Base-by-base conservation (phyloP, 1,284 basidiomycete genomes). In the Cerioporus squamosus region DNA sequence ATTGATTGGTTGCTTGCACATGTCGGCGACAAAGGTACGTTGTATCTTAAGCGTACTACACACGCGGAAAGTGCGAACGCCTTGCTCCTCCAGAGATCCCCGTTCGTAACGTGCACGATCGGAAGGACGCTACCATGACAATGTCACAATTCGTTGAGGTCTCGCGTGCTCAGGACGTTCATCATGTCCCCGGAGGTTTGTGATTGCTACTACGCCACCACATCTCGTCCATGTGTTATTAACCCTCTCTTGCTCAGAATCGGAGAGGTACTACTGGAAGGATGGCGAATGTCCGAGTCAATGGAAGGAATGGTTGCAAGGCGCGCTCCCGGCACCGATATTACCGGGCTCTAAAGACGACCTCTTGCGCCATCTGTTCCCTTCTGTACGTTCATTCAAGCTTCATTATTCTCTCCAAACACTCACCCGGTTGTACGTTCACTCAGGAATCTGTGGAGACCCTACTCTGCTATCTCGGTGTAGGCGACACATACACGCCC, bases 391-490 rank as follows among this genome's bases (percentile, higher is more conserved):
- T 68, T 23, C 2, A 48, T 7, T 5, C 33, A 42, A 33, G 29
- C 17, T 40, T 31, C 18, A 14, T 26, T 9, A 15, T 46, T 9
- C 44, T 52, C 40, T n/a, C 47, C 12, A 15, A 47, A 26, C 44
- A 20, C 18, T 29, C 40, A 23, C 33, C 50, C 33, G 33, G 38
- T 29, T 17, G 17, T 23, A 15, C 17, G 1, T 26, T 4, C 12
- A n/a, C 9, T 24, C 61, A 88, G 87, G 77, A 77, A 53, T 73
- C 74, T 29, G 82, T 90, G 2, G 86, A 93, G 68, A 90, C 88
- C 0, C 73, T 93, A 2, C 90, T 93, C 88, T 91, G 88, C 68
- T 93, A 93, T 66, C 73, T 91, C 9, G 90, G 90, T 8, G 77
- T 87, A 51, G 88, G 88, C 0, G 90, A 89, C 60, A 92, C 90